A percentile compares a stretch with the other conserved stretches of the same genome.
Evolutionary conservation across 2,329 filamentous ascomycete species (phyloP).

Genomic region (Monilinia polystroma): DNA sequence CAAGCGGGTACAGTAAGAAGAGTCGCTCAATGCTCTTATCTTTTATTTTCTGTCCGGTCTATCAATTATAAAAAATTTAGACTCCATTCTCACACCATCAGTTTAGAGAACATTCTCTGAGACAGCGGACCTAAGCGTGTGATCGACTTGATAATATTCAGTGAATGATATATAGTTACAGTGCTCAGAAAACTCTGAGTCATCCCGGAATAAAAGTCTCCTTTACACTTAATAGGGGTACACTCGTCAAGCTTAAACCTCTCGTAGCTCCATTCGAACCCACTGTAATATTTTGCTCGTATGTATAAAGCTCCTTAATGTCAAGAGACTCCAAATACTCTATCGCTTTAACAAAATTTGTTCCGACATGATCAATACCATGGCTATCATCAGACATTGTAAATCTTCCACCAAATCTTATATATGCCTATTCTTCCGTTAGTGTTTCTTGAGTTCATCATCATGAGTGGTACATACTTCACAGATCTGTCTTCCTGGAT

Average conservation of each 20-base stretch:
- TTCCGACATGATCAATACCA: conserved; percentile 80
- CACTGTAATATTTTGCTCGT: conserved; percentile 25
- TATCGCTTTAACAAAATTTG: conserved; percentile 73
- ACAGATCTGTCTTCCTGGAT: conserved; percentile 77
- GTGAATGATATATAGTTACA: not conserved
- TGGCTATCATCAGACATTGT: conserved; percentile 96
- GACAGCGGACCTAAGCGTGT: not conserved
- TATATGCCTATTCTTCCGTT: conserved; percentile 51
- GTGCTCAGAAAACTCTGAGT: not conserved
- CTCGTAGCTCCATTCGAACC: not conserved
- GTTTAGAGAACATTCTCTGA: not conserved
- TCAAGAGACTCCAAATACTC: conserved; percentile 67
- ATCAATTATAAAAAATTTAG: not conserved
- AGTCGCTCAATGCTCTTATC: no score
- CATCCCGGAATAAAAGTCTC: conserved; percentile 29
- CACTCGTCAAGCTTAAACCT: conserved; percentile 23
- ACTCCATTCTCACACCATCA: not conserved
- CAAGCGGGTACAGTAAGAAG: not conserved
- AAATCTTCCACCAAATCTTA: conserved; percentile 73
- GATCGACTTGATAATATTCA: no score
- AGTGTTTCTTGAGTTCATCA: not conserved
- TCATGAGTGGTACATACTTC: conserved; percentile 43
- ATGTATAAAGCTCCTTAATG: conserved; percentile 56
- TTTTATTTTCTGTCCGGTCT: no score
- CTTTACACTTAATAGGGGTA: conserved; percentile 30